A percentile compares a stretch with the other conserved stretches of the same genome.
phyloP scores from a whole-genome alignment of 371 early-diverging fungal genomes.

The Mucor circinelloides region DNA sequence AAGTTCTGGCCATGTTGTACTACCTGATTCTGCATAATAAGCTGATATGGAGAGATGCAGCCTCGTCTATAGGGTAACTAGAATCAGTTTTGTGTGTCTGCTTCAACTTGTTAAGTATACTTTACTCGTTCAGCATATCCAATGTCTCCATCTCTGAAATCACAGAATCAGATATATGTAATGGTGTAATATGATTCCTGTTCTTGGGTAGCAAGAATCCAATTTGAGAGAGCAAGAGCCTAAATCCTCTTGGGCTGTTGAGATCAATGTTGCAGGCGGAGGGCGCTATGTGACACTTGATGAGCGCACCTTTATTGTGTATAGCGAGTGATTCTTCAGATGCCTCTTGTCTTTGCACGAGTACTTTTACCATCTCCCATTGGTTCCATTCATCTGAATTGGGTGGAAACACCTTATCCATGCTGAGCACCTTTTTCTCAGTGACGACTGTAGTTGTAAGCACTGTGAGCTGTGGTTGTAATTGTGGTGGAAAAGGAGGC shows the following conservation, averaged over 20 bases:
- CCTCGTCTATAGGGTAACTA: constrained; percentile 74
- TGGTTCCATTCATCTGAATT: too few relatives aligned
- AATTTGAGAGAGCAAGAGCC: constrained; percentile 67
- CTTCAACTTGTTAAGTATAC: not conserved
- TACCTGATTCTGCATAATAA: constrained; percentile 62
- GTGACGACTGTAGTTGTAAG: too few relatives aligned
- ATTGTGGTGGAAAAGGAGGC: too few relatives aligned
- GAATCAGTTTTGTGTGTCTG: not conserved
- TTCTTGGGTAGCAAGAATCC: constrained; percentile 66
- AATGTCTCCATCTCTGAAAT: constrained; percentile 68
- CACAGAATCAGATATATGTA: constrained; percentile 62
- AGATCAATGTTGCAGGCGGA: constrained; percentile 24
- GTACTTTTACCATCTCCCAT: too few relatives aligned
- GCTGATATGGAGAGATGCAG: constrained; percentile 68
- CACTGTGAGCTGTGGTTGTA: too few relatives aligned
- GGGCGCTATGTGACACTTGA: constrained; percentile 15
- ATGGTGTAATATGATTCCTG: constrained; percentile 59
- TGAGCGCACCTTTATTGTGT: not conserved
- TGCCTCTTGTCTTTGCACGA: too few relatives aligned
- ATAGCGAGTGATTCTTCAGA: too few relatives aligned
- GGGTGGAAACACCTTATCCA: too few relatives aligned
- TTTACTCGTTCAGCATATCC: constrained; percentile 72
- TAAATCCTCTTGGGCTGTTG: constrained; percentile 51
- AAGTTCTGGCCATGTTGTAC: constrained; percentile 54
- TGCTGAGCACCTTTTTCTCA: too few relatives aligned